phyloP scores from a whole-genome alignment of 805 yeast genomes.

The Lipomyces orientalis region DNA sequence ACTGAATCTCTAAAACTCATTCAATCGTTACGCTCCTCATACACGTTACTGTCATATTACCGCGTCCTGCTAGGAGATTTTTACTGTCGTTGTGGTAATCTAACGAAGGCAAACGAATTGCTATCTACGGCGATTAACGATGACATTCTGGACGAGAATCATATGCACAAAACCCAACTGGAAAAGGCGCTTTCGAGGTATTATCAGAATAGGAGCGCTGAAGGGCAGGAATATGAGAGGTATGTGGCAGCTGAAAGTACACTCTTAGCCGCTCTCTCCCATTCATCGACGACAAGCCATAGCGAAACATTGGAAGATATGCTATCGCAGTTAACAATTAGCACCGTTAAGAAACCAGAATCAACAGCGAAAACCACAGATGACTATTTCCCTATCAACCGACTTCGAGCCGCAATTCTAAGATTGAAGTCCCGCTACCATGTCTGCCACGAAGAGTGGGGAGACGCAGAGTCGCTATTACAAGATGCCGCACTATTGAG shows the following conservation, averaged over 20 bases:
- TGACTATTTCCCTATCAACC: constrained; percentile 5
- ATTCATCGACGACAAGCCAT: not conserved
- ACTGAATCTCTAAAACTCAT: constrained; percentile 44
- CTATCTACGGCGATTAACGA: constrained; percentile 3
- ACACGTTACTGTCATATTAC: constrained; percentile 36
- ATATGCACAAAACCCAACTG: not conserved
- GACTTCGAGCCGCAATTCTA: constrained; percentile 8
- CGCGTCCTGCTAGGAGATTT: constrained; percentile 25
- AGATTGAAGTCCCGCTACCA: constrained; percentile 7
- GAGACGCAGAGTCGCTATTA: constrained; percentile 16
- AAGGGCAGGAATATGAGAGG: constrained; percentile 9
- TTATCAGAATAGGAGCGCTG: not conserved
- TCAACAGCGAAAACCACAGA: not conserved
- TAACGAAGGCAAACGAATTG: constrained; percentile 15
- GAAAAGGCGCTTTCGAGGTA: constrained; percentile 8
- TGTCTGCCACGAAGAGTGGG: constrained; percentile 11
- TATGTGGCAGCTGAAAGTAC: constrained; percentile 11
- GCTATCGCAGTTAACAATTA: constrained; percentile 11
- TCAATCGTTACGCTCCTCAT: constrained; percentile 34
- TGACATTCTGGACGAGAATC: not conserved
- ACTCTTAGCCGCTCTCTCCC: not conserved
- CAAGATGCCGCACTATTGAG: constrained; percentile 4
- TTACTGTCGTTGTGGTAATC: constrained; percentile 27
- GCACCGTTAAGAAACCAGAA: not conserved
- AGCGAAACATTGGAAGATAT: constrained; percentile 9